Conservation (phyloP, 768 basidiomycete species). For the Sporobolomyces pararoseus region DNA sequence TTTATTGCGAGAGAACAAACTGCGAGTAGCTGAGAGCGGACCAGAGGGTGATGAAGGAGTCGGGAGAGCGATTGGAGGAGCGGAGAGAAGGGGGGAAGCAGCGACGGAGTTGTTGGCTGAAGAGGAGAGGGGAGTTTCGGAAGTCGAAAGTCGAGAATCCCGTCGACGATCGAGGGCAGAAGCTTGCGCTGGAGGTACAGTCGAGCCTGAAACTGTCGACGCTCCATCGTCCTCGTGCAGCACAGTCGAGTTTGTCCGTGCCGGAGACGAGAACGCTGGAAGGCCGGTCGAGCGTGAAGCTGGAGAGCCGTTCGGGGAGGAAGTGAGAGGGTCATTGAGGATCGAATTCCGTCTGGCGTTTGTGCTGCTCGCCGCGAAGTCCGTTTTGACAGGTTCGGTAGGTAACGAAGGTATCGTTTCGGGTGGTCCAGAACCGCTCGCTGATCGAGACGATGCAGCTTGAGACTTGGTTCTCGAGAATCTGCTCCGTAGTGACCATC, state of each 20-base stretch:
- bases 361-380: not conserved
- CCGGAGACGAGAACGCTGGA: not conserved
- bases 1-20: conserved; percentile 23
- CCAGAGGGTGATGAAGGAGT: not conserved
- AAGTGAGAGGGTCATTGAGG: not conserved
- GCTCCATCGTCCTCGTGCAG: not conserved
- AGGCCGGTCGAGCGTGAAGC: not conserved
- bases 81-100: conserved; percentile 3
- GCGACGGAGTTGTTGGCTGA: conserved; percentile 9
- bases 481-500: conserved; percentile 26
- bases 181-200: not conserved
- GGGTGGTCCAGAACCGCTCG: not conserved
- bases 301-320: not conserved
- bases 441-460: not conserved
- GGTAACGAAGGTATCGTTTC: not conserved
- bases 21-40: conserved; percentile 18
- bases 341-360: not conserved
- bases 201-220: conserved; percentile 1
- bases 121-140: not conserved
- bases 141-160: conserved; percentile 14
- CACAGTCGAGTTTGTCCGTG: conserved; percentile 9
- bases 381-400: not conserved
- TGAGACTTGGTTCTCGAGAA: conserved; percentile 31
- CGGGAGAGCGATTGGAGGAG: not conserved
- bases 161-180: not conserved